These are phyloP conservation scores for Populus pruinosa DNA, from an alignment of 345 rosid species.

Conservation along the genomic window DNA sequence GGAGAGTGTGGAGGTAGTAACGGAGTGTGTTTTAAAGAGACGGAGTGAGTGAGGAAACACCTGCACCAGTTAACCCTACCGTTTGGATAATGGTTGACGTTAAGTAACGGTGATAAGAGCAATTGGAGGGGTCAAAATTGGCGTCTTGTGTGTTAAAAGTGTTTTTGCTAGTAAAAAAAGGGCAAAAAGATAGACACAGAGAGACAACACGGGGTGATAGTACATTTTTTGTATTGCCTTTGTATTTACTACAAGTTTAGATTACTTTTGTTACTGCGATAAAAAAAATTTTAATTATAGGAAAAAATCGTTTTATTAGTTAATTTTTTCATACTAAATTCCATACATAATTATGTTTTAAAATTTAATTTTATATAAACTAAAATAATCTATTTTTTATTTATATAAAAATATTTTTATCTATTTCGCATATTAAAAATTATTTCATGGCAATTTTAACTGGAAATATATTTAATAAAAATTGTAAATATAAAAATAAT, in stretches of 20 bases:
- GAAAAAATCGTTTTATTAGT: too few relatives aligned
- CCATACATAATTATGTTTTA: too few relatives aligned
- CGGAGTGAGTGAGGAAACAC: conserved; percentile 25
- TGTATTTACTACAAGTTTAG: not conserved
- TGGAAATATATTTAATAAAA: too few relatives aligned
- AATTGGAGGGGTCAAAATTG: conserved; percentile 31
- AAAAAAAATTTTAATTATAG: too few relatives aligned
- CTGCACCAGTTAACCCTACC: conserved; percentile 23
- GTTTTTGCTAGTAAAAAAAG: not conserved
- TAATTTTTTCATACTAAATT: too few relatives aligned
- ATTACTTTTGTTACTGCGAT: too few relatives aligned
- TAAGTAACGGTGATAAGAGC: conserved; percentile 31
- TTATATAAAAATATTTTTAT: too few relatives aligned
- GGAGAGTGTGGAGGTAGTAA: conserved; percentile 13
- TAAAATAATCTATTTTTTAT: too few relatives aligned
- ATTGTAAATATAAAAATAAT: too few relatives aligned
- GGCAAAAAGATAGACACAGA: not conserved
- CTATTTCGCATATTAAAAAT: too few relatives aligned
- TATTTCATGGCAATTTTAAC: too few relatives aligned
- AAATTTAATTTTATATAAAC: too few relatives aligned
- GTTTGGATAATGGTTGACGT: conserved; percentile 28
- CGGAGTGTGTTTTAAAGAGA: conserved; percentile 38
- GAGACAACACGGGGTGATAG: not conserved
- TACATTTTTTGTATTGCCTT: not conserved
- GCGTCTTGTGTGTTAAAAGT: conserved; percentile 17